Base-by-base conservation (phyloP, 768 basidiomycete genomes). In the Pleurotus pulmonarius region DNA sequence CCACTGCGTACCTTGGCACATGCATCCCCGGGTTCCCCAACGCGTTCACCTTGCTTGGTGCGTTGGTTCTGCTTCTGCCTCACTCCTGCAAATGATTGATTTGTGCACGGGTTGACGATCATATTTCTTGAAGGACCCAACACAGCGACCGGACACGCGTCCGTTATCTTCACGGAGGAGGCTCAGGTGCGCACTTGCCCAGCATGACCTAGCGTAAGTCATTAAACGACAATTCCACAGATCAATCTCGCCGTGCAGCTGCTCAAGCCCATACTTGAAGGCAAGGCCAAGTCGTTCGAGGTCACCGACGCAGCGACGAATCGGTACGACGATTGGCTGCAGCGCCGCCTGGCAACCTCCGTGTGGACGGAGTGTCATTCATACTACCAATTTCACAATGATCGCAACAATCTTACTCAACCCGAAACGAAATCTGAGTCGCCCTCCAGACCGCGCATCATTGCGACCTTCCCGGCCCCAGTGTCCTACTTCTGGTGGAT, bases 21-120 rank as follows among this genome's bases (percentile, higher is more conserved):
- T 76, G 76, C 53, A 68, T 77, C 38, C 82, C 82, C 25, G 81
- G 81, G 4, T 83, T 84, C 63, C 83, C 83, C 13, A 84, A 83
- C 60, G 58, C 74, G 34, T 82, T 79, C 64, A 71, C 68, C 20
- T 61, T 83, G 40, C 67, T 80, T 15, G 82, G 82, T 81, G 56
- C 37, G 74, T 62, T 51, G 44, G 3, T 34, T 11, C 29, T 34
- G 29, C 29, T 34, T 1, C 29, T 34, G 29, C 7, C 9, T 11
- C 16, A 4, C 20, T 7, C 26, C 49, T 37, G 8, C 29, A 11
- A 11, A 11, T 8, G 4, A 34, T 1, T 49, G 40, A 26, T 40
- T 51, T 49, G 49, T 49, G 29, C n/a, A 49, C 1, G 39, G 48
- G 9, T 38, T 55, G 25, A 46, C 9, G 29, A 11, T 34, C 6